Evolutionary conservation across 1,284 basidiomycete species (phyloP).

Genomic region (Tilletia indica): DNA sequence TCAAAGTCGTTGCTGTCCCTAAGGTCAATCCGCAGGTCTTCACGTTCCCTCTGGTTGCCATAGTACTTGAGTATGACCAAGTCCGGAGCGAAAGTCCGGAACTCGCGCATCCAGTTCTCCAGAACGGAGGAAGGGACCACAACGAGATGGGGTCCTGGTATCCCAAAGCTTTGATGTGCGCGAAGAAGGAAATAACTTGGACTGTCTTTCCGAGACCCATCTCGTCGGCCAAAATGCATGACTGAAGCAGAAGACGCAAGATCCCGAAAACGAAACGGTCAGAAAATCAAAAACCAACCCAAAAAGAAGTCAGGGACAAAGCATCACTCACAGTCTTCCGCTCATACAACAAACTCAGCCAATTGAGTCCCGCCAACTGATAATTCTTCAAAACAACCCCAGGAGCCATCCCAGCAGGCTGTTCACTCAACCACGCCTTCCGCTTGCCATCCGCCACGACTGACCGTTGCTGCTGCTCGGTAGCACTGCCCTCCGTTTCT

Average conservation of each 20-base stretch:
- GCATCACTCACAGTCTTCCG: slow-evolving; percentile 58
- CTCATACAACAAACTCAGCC: slow-evolving; percentile 93
- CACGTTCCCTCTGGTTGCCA: slow-evolving; percentile 84
- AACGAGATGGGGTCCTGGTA: slow-evolving; percentile 82
- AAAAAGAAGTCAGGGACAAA: background rate
- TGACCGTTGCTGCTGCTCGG: background rate
- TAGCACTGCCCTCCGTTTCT: too few relatives aligned
- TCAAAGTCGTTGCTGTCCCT: slow-evolving; percentile 69
- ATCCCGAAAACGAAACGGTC: background rate
- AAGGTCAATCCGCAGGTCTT: slow-evolving; percentile 69
- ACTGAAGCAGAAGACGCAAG: background rate
- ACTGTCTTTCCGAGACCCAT: slow-evolving; percentile 87
- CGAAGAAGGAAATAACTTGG: slow-evolving; percentile 95
- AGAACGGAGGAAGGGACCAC: slow-evolving; percentile 88
- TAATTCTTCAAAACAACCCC: slow-evolving; percentile 88
- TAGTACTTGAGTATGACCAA: slow-evolving; percentile 91
- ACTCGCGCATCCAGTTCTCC: slow-evolving; percentile 98
- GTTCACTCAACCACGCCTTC: slow-evolving; percentile 65
- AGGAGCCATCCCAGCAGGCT: slow-evolving; percentile 71
- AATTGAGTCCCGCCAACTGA: slow-evolving; percentile 94
- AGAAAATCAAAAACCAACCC: background rate
- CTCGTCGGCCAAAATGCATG: slow-evolving; percentile 57
- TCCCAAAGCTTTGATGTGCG: slow-evolving; percentile 78
- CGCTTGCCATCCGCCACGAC: slow-evolving; percentile 25
- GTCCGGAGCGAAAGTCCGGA: slow-evolving; percentile 78